Evolutionary conservation across 2,329 filamentous ascomycete species (phyloP).

Genomic region (Elsinoe arachidis): DNA sequence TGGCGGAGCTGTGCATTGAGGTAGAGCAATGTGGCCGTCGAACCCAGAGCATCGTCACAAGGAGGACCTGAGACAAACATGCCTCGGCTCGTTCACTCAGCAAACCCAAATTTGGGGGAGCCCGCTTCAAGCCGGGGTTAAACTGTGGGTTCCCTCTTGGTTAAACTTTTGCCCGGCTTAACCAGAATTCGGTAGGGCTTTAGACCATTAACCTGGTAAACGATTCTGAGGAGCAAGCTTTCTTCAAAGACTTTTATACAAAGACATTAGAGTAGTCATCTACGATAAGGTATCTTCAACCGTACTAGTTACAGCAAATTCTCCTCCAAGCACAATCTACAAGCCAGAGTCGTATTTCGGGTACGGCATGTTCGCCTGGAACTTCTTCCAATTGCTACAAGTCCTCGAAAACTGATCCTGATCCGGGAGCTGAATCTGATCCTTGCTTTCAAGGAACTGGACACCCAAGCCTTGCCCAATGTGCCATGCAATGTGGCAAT

Average conservation of each 20-base stretch:
- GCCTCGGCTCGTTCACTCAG: slow-evolving; percentile 3
- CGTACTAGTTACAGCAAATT: background rate
- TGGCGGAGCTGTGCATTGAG: background rate
- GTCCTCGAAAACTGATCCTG: slow-evolving; percentile 22
- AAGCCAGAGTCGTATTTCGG: slow-evolving; percentile 34
- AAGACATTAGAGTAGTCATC: slow-evolving; percentile 2
- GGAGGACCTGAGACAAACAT: background rate
- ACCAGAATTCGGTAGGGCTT: too few relatives aligned
- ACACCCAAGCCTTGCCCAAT: slow-evolving; percentile 49
- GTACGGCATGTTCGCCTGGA: slow-evolving; percentile 26
- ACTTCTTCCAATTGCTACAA: slow-evolving; percentile 29
- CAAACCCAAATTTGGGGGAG: background rate
- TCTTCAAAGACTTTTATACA: background rate
- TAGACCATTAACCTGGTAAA: too few relatives aligned
- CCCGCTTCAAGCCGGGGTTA: background rate
- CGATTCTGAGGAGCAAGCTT: background rate
- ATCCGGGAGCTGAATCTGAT: slow-evolving; percentile 25
- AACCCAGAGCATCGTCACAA: background rate
- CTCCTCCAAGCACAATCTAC: slow-evolving; percentile 16
- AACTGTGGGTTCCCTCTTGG: background rate
- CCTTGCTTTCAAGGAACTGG: slow-evolving; percentile 43
- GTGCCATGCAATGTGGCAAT: slow-evolving; percentile 52
- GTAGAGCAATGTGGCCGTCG: background rate
- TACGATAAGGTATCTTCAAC: background rate
- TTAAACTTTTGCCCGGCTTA: background rate